Percentiles rank a stretch among this genome's conserved stretches.
These are phyloP conservation scores for Podospora didyma DNA, from an alignment of 495 filamentous ascomycete species.

Conservation along the genomic window DNA sequence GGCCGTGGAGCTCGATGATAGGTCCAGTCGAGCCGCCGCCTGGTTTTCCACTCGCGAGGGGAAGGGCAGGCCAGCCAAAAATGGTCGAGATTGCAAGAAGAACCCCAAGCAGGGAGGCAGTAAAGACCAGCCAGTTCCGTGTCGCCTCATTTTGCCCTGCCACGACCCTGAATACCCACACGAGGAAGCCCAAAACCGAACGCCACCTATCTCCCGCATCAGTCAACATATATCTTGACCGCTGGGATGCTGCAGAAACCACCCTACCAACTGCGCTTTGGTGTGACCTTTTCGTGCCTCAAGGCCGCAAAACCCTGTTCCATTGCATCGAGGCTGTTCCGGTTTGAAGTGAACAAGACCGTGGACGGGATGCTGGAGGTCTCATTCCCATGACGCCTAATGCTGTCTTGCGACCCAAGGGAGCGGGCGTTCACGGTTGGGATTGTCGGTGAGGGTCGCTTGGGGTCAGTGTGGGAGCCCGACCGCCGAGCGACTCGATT, in stretches of 20 bases:
- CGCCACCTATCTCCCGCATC: background rate
- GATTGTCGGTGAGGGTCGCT: background rate
- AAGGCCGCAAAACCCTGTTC: slow-evolving; percentile 5
- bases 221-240: background rate
- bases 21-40: background rate
- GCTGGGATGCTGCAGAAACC: too few relatives aligned
- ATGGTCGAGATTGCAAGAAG: slow-evolving; percentile 7
- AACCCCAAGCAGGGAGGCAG: slow-evolving; percentile 5
- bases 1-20: background rate
- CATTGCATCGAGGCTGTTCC: slow-evolving; percentile 1
- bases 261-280: too few relatives aligned
- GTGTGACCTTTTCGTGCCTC: slow-evolving; percentile 1
- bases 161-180: background rate
- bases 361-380: background rate
- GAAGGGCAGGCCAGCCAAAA: slow-evolving; percentile 7
- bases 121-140: slow-evolving; percentile 4
- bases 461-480: slow-evolving; percentile 7
- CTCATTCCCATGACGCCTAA: background rate
- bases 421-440: background rate
- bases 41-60: background rate
- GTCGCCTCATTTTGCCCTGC: slow-evolving; percentile 2
- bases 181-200: background rate
- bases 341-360: slow-evolving; percentile 1
- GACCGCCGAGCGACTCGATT: slow-evolving; percentile 6
- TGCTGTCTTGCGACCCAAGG: background rate